Evolutionary conservation across 139 green algal genomes (phyloP), one percentile per base, ranked within the genome.

Genomic region (Coelastrella sp.): DNA sequence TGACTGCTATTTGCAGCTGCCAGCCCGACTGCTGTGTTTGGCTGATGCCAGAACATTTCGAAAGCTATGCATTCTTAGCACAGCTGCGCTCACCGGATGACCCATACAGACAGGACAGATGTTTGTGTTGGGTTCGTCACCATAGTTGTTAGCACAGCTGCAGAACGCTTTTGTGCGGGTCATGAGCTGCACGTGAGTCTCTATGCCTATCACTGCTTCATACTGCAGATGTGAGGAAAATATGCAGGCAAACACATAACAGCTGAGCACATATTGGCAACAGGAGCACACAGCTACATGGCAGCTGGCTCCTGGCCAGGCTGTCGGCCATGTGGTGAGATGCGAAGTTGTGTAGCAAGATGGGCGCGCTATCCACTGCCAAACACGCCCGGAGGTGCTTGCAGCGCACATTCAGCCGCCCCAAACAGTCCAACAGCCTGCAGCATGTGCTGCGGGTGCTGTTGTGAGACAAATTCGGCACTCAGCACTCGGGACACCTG

Each of bases 121-220:
- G 65, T 99, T 94, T 16, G 92, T 95, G 94, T 99, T 99, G 64
- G 97, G 96, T 89, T 96, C 92, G 4, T 93, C 95, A 1, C 98
- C 98, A 92, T 98, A 99, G 74, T 96, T 91, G n/a, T 94, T 96
- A 22, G 92, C 71, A 92, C 98, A 99, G 68, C 81, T 91, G 94
- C 98, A 99, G 90, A 99, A 99, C 5, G 98, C 98, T 92, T 99
- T 99, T 79, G 96, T 99, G 3, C 58, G 75, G 0, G 98, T 99
- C 80, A 95, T 95, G 68, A 99, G 96, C 95, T 99, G 98, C 64
- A 99, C 96, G 85, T 99, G 98, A n/a, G 96, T 98, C 92, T 99
- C 98, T 61, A 99, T 99, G 56, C 98, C 98, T 77, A 99, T 98
- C 13, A 99, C 96, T 0, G 98, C 95, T 92, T 99, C 98, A 81